Percentiles rank a stretch among this genome's conserved stretches.
phyloP scores from a whole-genome alignment of 306 rosid species.

The Bauhinia variegata region DNA sequence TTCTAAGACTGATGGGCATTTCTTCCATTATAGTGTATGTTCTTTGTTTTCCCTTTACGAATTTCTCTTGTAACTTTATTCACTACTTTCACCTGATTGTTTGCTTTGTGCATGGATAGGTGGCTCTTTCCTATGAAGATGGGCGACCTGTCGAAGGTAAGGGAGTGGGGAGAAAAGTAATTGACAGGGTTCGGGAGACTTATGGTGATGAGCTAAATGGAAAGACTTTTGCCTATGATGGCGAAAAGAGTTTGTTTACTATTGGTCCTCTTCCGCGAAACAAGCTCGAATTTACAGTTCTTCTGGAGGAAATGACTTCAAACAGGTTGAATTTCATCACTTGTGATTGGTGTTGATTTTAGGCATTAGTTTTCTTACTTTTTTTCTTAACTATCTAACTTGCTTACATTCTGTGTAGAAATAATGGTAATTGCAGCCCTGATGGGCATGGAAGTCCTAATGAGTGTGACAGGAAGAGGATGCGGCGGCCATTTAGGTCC shows the following conservation, averaged over 20 bases:
- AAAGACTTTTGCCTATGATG: conserved; percentile 91
- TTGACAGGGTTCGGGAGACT: conserved; percentile 80
- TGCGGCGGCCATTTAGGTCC: conserved; percentile 64
- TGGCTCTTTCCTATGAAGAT: conserved; percentile 74
- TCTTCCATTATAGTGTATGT: conserved; percentile 89
- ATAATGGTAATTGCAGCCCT: conserved; percentile 69
- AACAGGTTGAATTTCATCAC: conserved; percentile 53
- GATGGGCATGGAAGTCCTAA: conserved; percentile 64
- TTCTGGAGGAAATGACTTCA: conserved; percentile 68
- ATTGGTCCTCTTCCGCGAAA: conserved; percentile 85
- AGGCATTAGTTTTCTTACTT: not conserved
- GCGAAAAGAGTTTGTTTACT: conserved; percentile 89
- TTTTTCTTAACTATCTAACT: not conserved
- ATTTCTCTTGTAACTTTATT: not conserved
- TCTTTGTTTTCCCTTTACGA: not conserved
- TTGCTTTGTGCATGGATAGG: conserved; percentile 48
- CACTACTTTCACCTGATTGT: not conserved
- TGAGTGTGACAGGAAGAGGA: conserved; percentile 73
- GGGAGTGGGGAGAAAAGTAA: conserved; percentile 83
- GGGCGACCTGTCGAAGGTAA: conserved; percentile 86
- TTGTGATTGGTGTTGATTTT: conserved; percentile 1
- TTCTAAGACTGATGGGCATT: conserved; percentile 60
- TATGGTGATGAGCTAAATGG: conserved; percentile 68
- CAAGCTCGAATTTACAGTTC: conserved; percentile 79
- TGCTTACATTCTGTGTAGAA: conserved; percentile 41